Percentiles rank a stretch among this genome's conserved stretches.
phyloP scores from a whole-genome alignment of 1,284 basidiomycete species.

The Melanopsichium pennsylvanicum region DNA sequence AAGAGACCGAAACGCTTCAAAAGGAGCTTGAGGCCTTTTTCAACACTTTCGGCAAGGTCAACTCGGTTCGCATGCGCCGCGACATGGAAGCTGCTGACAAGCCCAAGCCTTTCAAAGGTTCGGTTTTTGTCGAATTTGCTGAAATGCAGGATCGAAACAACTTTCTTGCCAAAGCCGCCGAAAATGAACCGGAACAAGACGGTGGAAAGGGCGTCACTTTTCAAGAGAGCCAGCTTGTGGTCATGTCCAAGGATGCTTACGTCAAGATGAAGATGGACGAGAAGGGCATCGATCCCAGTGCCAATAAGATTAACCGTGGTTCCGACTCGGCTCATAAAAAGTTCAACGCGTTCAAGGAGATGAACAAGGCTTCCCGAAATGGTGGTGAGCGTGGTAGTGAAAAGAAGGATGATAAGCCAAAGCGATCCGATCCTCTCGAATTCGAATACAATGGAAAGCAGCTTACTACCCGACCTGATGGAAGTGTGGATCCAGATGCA shows the following conservation, averaged over 20 bases:
- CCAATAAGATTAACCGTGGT: conserved; percentile 71
- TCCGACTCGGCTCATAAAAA: conserved; percentile 67
- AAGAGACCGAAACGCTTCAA: conserved; percentile 78
- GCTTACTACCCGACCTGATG: conserved; percentile 74
- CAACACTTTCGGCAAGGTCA: conserved; percentile 79
- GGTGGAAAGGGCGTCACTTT: conserved; percentile 53
- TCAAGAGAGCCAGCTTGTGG: conserved; percentile 72
- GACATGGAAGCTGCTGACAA: conserved; percentile 65
- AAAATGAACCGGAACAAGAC: conserved; percentile 50
- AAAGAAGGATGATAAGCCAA: conserved; percentile 50
- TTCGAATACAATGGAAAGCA: conserved; percentile 66
- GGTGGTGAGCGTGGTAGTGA: conserved; percentile 66
- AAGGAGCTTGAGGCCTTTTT: conserved; percentile 83
- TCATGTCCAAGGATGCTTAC: conserved; percentile 82
- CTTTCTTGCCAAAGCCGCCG: conserved; percentile 78
- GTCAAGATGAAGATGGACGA: conserved; percentile 97
- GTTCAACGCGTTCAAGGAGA: conserved; percentile 90
- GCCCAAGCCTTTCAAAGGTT: conserved; percentile 87
- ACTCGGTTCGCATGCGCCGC: conserved; percentile 86
- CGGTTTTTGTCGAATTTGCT: conserved; percentile 90
- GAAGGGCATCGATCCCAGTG: conserved; percentile 77
- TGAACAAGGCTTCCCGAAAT: conserved; percentile 68
- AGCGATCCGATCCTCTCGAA: conserved; percentile 64
- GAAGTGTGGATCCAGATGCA: conserved; percentile 75
- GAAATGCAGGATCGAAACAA: conserved; percentile 76